Percentiles rank a stretch among this genome's conserved stretches.
phyloP scores from a whole-genome alignment of 768 basidiomycete genomes.

The Hygrophoropsis aurantiaca region DNA sequence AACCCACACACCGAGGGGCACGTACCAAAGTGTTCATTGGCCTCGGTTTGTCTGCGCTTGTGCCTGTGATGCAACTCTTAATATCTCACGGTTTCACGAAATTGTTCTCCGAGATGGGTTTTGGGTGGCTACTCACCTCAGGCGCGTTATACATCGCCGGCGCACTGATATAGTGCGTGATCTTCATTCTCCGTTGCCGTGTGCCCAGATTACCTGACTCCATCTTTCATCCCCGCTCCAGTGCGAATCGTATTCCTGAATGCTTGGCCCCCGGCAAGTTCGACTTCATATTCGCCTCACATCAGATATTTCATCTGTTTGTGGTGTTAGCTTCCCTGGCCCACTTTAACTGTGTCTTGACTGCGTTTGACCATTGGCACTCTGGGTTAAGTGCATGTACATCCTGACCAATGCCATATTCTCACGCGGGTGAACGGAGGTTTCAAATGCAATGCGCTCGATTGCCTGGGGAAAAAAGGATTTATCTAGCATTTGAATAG shows the following conservation, averaged over 20 bases:
- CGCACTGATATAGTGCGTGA: conserved; percentile 77
- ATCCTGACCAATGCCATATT: conserved; percentile 17
- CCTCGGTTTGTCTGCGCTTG: conserved; percentile 67
- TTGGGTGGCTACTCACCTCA: conserved; percentile 66
- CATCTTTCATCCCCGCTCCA: conserved; percentile 42
- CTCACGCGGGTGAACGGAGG: conserved; percentile 8
- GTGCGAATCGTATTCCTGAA: conserved; percentile 84
- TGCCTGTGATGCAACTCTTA: conserved; percentile 70
- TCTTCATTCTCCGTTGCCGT: conserved; percentile 25
- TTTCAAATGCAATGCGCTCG: conserved; percentile 9
- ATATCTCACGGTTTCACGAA: conserved; percentile 55
- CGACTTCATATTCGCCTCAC: conserved; percentile 77
- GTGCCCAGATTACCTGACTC: conserved; percentile 22
- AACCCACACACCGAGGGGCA: conserved; percentile 70
- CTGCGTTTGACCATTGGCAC: conserved; percentile 62
- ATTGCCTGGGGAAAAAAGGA: conserved; percentile 14
- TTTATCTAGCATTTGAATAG: conserved; percentile 12
- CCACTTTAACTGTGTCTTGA: conserved; percentile 60
- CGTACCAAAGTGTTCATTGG: conserved; percentile 79
- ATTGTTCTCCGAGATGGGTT: conserved; percentile 62
- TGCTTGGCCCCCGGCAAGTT: conserved; percentile 72
- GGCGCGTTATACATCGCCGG: conserved; percentile 78
- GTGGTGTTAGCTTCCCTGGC: conserved; percentile 72
- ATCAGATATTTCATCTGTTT: conserved; percentile 87
- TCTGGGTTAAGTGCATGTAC: conserved; percentile 16